Conservation (phyloP, 2,329 filamentous ascomycete species). For the Monosporascus sp. region DNA sequence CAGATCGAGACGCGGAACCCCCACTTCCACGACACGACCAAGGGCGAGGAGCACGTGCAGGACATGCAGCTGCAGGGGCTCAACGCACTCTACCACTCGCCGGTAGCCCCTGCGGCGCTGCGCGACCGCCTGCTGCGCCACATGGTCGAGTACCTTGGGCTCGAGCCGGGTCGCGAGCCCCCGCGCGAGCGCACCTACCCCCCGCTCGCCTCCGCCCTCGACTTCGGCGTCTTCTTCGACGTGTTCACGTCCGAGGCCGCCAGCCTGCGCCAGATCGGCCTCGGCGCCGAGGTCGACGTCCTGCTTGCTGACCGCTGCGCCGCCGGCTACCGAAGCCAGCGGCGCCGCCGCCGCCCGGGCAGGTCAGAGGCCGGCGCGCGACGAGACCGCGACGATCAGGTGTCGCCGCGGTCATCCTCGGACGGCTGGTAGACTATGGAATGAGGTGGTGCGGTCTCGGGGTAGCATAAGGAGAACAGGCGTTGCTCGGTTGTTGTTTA, state of each 20-base stretch:
- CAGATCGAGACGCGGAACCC: slow-evolving; percentile 28
- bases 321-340: background rate
- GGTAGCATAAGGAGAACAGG: no score
- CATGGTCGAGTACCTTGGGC: slow-evolving; percentile 1
- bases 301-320: background rate
- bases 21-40: slow-evolving; percentile 26
- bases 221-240: background rate
- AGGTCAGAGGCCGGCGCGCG: background rate
- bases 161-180: background rate
- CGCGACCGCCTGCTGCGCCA: slow-evolving; percentile 1
- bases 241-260: background rate
- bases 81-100: slow-evolving; percentile 23
- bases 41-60: slow-evolving; percentile 22
- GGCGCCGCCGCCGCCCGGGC: background rate
- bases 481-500: no score
- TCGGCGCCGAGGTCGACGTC: background rate
- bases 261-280: background rate
- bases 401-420: background rate
- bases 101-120: slow-evolving; percentile 2
- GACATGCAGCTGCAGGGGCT: slow-evolving; percentile 26
- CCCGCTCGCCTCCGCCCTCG: background rate
- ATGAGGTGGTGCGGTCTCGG: background rate
- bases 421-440: background rate
- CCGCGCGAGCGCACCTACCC: slow-evolving; percentile 4
- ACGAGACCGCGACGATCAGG: background rate